Conservation (phyloP, 2,329 filamentous ascomycete species). For the Colletotrichum zoysiae region DNA sequence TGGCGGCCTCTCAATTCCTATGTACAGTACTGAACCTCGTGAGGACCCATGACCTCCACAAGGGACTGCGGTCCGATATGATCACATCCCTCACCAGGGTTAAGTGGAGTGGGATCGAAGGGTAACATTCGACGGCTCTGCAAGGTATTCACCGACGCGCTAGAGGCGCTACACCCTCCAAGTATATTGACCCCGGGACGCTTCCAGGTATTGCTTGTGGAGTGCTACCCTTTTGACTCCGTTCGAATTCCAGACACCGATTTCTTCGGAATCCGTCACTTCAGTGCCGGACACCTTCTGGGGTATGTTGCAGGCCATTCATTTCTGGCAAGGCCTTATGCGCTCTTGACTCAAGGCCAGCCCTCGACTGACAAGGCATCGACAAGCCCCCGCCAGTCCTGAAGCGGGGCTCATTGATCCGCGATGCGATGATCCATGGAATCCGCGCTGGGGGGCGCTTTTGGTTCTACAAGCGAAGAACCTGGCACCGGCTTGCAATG, state of each 20-base stretch:
- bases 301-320: slow-evolving; percentile 37
- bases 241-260: slow-evolving; percentile 45
- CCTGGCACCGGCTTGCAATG: slow-evolving; percentile 71
- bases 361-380: slow-evolving; percentile 39
- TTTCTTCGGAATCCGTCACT: slow-evolving; percentile 49
- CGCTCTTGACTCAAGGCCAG: not conserved
- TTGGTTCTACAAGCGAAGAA: slow-evolving; percentile 62
- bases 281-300: slow-evolving; percentile 47
- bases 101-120: slow-evolving; percentile 16
- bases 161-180: slow-evolving; percentile 40
- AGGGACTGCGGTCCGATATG: slow-evolving; percentile 54
- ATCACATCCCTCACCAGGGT: slow-evolving; percentile 29
- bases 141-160: slow-evolving; percentile 7
- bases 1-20: not conserved
- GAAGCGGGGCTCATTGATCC: not conserved
- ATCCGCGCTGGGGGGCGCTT: slow-evolving; percentile 41
- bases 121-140: slow-evolving; percentile 33
- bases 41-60: slow-evolving; percentile 44
- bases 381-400: slow-evolving; percentile 35
- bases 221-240: slow-evolving; percentile 42
- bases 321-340: slow-evolving; percentile 12
- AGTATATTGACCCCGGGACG: slow-evolving; percentile 42
- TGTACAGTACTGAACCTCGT: slow-evolving; percentile 7
- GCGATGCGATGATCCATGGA: not conserved
- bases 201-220: not conserved